A percentile compares a stretch with the other conserved stretches of the same genome.
phyloP scores from a whole-genome alignment of 345 rosid genomes.

The Raphanus sativus region DNA sequence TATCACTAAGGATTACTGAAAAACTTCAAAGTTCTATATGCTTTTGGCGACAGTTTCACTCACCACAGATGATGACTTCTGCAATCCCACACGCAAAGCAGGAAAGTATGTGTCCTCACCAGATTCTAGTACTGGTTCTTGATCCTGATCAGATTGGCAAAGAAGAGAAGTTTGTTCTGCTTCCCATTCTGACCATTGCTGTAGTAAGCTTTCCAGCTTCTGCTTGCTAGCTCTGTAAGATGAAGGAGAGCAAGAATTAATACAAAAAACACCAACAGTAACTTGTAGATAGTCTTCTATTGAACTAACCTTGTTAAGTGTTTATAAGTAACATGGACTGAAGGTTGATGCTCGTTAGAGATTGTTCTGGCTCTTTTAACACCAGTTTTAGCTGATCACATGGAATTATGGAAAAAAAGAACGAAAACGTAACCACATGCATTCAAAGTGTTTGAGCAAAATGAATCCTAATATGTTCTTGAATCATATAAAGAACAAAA shows the following conservation, averaged over 20 bases:
- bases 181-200: constrained; percentile 96
- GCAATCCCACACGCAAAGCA: constrained; percentile 65
- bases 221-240: constrained; percentile 75
- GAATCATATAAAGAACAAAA: constrained; percentile 19
- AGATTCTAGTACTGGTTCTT: constrained; percentile 57
- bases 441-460: constrained; percentile 7
- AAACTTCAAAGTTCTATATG: neutral
- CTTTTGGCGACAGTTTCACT: constrained; percentile 24
- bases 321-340: constrained; percentile 68
- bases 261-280: neutral
- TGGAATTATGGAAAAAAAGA: constrained; percentile 58
- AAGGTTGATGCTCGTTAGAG: constrained; percentile 58
- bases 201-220: constrained; percentile 78
- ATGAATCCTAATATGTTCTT: neutral
- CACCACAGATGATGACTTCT: constrained; percentile 75
- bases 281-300: too few species aligned
- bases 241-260: neutral
- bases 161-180: constrained; percentile 50
- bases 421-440: constrained; percentile 18
- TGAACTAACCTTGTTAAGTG: constrained; percentile 70
- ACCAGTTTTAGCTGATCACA: constrained; percentile 56
- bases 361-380: constrained; percentile 67
- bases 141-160: constrained; percentile 52
- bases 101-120: constrained; percentile 91
- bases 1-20: neutral